Conservation (phyloP, 192 early-diverging fungal species). For the Coemansia sp. region DNA sequence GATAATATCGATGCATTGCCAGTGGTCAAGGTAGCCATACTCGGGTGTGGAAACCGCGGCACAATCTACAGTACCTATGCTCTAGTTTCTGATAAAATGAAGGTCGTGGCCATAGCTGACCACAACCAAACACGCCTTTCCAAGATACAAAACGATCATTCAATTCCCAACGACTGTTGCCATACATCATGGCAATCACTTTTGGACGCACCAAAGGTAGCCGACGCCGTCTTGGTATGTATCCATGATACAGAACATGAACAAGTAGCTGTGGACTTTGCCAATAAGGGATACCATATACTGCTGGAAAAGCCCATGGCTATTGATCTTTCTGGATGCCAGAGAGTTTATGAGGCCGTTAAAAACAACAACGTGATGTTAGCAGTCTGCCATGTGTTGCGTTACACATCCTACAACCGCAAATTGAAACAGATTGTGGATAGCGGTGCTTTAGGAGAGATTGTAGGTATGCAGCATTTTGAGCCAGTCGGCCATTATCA, state of each 20-base stretch:
- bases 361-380: conserved; percentile 38
- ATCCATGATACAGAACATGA: conserved; percentile 52
- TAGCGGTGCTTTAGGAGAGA: conserved; percentile 51
- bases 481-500: conserved; percentile 68
- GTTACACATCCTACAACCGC: conserved; percentile 58
- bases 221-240: conserved; percentile 53
- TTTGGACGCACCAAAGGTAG: conserved; percentile 41
- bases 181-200: conserved; percentile 10
- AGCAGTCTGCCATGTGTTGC: conserved; percentile 54
- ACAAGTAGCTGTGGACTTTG: conserved; percentile 53
- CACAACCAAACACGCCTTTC: conserved; percentile 25
- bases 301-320: conserved; percentile 71
- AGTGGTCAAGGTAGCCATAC: conserved; percentile 19
- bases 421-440: conserved; percentile 58
- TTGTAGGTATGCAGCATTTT: conserved; percentile 61
- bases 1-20: too few relatives aligned
- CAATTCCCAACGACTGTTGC: background rate
- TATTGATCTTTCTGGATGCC: conserved; percentile 49
- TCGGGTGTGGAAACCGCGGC: conserved; percentile 13
- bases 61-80: conserved; percentile 16
- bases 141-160: conserved; percentile 4
- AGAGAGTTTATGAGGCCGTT: conserved; percentile 48
- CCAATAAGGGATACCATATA: conserved; percentile 56
- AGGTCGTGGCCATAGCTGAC: conserved; percentile 56
- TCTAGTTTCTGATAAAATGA: conserved; percentile 11